Evolutionary conservation across 2,329 filamentous ascomycete species (phyloP).

Genomic region (Beauveria rudraprayagi): DNA sequence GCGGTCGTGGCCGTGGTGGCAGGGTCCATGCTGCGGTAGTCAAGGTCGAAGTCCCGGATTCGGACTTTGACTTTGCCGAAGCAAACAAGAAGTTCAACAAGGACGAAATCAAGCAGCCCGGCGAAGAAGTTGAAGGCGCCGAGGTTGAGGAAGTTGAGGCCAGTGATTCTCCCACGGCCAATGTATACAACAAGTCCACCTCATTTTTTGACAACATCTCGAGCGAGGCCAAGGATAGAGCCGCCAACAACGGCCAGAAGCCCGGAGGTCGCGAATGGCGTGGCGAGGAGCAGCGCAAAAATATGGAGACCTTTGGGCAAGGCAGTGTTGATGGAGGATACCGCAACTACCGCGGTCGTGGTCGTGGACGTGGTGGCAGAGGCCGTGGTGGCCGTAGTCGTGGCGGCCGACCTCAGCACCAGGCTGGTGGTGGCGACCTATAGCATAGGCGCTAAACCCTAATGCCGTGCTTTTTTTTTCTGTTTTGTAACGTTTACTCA

Average conservation of each 20-base stretch:
- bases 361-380: constrained; percentile 58
- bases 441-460: background rate
- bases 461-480: background rate
- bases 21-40: constrained; percentile 34
- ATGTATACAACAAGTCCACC: constrained; percentile 73
- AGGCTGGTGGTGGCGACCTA: constrained; percentile 14
- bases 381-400: constrained; percentile 34
- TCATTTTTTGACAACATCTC: constrained; percentile 99
- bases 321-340: constrained; percentile 82
- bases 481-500: constrained; percentile 3
- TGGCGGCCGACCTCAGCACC: constrained; percentile 26
- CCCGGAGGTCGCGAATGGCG: constrained; percentile 82
- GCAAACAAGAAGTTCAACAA: constrained; percentile 42
- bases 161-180: constrained; percentile 33
- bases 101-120: constrained; percentile 68
- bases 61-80: constrained; percentile 83
- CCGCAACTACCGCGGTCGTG: constrained; percentile 71
- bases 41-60: constrained; percentile 81
- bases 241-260: constrained; percentile 59
- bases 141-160: constrained; percentile 30
- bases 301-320: constrained; percentile 96
- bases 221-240: constrained; percentile 82
- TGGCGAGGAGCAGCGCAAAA: constrained; percentile 86
- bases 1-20: constrained; percentile 41
- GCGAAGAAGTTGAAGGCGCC: constrained; percentile 43